Base-by-base conservation (phyloP, 176 grass and related monocot species). In the Carex pumila region DNA sequence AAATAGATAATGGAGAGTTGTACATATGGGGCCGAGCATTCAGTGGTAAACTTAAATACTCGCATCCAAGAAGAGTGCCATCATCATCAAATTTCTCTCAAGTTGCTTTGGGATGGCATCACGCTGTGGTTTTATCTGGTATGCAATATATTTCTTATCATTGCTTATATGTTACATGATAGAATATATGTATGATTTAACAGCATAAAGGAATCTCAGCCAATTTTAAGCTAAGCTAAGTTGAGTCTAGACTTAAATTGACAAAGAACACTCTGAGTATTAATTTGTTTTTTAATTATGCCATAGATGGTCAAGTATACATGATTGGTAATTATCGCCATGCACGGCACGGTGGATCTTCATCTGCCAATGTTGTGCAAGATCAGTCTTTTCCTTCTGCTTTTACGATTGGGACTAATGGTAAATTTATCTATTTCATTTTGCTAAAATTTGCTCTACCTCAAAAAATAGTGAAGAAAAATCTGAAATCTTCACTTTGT, bases 31-130 rank as follows among this genome's bases (percentile, higher is more conserved):
- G 92, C 82, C 92, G 92, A 90, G 71, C 87, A 86, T 89, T 98
- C 84, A 84, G 63, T 67, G 88, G 88, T 73, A 59, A 59, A 64
- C 6, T 79, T 22, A 91, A 95, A 59, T 79, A 89, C 31, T 83
- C 84, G 25, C 85, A 92, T 64, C 95, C 95, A 80, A 78, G n/a
- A 61, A 34, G 67, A 60, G 56, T 83, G 49, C 81, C 84, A 66
- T 65, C 84, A 45, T 87, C 91, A 39, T 81, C 65, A 74, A 71
- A 60, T 81, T 69, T 94, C 74, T 93, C 88, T 89, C 85, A 98
- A 85, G 89, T 93, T 85, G 89, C 95, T 80, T 82, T 98, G 79
- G 95, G 95, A 89, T 98, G 95, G 95, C 91, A 95, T 90, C 95
- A 98, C 84, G 92, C 88, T 43, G 53, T 98, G 87, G 45, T 95